Percentiles rank a stretch among this genome's conserved stretches.
phyloP scores from a whole-genome alignment of 805 yeast species.

The Sungouiella thailandica region DNA sequence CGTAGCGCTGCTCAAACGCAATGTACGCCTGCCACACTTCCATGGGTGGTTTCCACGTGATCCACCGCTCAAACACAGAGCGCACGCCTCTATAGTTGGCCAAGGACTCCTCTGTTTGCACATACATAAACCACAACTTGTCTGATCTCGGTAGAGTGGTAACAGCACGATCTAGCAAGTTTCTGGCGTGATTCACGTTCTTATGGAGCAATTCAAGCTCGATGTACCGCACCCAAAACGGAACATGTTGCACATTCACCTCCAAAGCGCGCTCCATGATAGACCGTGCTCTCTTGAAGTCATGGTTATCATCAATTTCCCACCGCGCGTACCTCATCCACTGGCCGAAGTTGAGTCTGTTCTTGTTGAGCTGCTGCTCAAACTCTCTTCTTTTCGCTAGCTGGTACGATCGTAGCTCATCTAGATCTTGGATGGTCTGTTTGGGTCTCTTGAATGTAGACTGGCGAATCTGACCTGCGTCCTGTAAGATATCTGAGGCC shows the following conservation, averaged over 20 bases:
- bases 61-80: constrained; percentile 72
- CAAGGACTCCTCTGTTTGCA: constrained; percentile 75
- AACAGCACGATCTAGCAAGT: constrained; percentile 74
- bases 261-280: constrained; percentile 82
- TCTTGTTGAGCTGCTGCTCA: constrained; percentile 83
- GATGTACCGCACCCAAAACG: constrained; percentile 81
- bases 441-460: constrained; percentile 34
- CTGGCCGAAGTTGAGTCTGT: constrained; percentile 74
- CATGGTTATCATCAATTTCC: constrained; percentile 73
- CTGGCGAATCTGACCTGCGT: constrained; percentile 51
- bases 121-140: constrained; percentile 82
- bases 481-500: constrained; percentile 58
- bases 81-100: constrained; percentile 60
- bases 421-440: constrained; percentile 61
- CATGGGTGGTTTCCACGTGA: constrained; percentile 63
- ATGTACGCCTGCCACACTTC: constrained; percentile 74
- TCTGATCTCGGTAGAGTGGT: constrained; percentile 70
- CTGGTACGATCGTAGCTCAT: constrained; percentile 74
- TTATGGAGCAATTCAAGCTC: constrained; percentile 68
- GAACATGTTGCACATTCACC: constrained; percentile 69
- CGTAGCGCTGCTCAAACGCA: constrained; percentile 66
- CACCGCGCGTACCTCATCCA: constrained; percentile 91
- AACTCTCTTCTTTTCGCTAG: constrained; percentile 73
- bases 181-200: constrained; percentile 84
- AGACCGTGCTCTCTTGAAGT: constrained; percentile 75